These are phyloP conservation scores for Sporothrix mexicana DNA, from an alignment of 2,329 filamentous ascomycete species.

Conservation along the genomic window DNA sequence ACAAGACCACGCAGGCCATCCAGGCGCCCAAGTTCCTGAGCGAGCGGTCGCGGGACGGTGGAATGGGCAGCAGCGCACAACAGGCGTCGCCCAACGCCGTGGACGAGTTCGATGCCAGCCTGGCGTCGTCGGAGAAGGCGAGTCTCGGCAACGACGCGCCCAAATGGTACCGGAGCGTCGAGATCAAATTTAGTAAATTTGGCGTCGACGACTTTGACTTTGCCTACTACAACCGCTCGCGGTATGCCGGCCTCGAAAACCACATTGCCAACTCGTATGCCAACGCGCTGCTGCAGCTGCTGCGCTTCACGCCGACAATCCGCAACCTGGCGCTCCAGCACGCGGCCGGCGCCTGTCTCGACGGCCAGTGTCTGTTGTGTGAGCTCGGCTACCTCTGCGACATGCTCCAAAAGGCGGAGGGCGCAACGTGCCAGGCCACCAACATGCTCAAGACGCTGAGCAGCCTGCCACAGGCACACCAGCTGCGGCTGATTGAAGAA, in stretches of 20 bases:
- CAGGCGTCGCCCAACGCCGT: constrained; percentile 46
- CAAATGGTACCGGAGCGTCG: constrained; percentile 87
- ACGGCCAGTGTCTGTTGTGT: constrained; percentile 85
- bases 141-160: constrained; percentile 82
- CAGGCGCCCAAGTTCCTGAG: constrained; percentile 91
- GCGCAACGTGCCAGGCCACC: constrained; percentile 93
- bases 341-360: constrained; percentile 81
- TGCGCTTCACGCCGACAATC: constrained; percentile 87
- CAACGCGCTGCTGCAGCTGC: constrained; percentile 87
- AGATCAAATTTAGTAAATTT: constrained; percentile 99
- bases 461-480: constrained; percentile 77
- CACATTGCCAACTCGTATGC: constrained; percentile 97
- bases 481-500: constrained; percentile 83
- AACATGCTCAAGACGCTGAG: constrained; percentile 92
- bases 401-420: constrained; percentile 95
- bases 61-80: background rate
- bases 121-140: constrained; percentile 73
- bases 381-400: constrained; percentile 96
- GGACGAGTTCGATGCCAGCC: constrained; percentile 66
- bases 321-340: constrained; percentile 89
- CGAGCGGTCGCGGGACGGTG: constrained; percentile 77
- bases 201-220: constrained; percentile 99
- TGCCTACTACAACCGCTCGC: constrained; percentile 92
- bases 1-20: constrained; percentile 64
- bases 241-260: constrained; percentile 89